Evolutionary conservation across 441 rosid genomes (phyloP).

Genomic region (Cnidoscolus chayamansa): DNA sequence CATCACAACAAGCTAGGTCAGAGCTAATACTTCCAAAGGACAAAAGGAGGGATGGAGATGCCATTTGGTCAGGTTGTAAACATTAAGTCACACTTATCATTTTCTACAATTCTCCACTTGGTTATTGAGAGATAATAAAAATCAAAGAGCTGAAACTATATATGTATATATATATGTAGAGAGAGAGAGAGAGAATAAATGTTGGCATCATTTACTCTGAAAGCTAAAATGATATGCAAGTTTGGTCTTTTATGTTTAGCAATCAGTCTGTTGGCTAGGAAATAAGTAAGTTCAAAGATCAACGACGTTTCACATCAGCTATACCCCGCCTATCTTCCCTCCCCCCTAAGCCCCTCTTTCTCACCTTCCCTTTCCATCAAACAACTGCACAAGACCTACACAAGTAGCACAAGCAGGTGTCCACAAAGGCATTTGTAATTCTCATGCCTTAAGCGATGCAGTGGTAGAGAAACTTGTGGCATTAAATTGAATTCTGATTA

Average conservation of each 20-base stretch:
- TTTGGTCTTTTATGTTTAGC: background rate
- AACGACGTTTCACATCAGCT: background rate
- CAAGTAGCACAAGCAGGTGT: background rate
- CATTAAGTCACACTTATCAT: conserved; percentile 6
- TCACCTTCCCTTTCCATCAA: background rate
- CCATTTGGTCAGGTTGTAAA: background rate
- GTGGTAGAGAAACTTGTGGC: background rate
- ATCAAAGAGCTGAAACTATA: background rate
- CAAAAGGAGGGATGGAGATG: background rate
- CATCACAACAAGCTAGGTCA: background rate
- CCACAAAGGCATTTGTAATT: background rate
- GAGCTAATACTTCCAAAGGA: background rate
- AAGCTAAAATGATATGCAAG: background rate
- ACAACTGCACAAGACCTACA: background rate
- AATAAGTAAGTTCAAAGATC: background rate
- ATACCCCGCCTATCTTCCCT: background rate
- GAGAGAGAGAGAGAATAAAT: background rate
- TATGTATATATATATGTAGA: too few relatives aligned
- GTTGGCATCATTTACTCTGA: background rate
- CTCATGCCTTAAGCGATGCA: background rate
- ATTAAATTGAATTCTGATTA: background rate
- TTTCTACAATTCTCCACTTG: background rate
- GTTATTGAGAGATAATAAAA: background rate
- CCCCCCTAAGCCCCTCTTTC: background rate
- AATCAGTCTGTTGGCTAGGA: background rate